These are phyloP conservation scores for Aspergillus clavatus DNA, from an alignment of 2,329 filamentous ascomycete genomes.

Conservation along the genomic window DNA sequence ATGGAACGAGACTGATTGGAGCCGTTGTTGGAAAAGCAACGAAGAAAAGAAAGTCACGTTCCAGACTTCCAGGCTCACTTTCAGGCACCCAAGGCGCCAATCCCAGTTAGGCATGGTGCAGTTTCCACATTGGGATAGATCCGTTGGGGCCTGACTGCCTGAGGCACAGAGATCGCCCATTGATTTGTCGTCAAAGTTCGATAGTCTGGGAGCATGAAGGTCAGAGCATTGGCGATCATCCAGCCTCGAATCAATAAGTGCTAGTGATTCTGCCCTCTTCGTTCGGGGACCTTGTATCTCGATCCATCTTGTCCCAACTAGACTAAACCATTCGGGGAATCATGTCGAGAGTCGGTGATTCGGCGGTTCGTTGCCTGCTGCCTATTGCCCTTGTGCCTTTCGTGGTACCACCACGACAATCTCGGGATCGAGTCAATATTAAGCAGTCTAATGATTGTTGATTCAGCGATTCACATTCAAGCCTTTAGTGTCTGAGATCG, in stretches of 20 bases:
- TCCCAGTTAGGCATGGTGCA: neutral
- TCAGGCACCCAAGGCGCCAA: neutral
- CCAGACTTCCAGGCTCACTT: neutral
- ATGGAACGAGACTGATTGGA: too few relatives aligned
- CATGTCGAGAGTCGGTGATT: neutral
- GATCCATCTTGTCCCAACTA: too few relatives aligned
- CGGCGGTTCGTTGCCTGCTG: neutral
- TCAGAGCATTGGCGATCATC: neutral
- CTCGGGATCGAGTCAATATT: too few relatives aligned
- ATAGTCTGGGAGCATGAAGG: too few relatives aligned
- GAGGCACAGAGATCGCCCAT: conserved; percentile 8
- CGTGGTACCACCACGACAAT: neutral
- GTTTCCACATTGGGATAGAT: conserved; percentile 2
- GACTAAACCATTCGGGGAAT: too few relatives aligned
- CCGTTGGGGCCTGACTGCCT: conserved; percentile 2
- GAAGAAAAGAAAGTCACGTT: neutral
- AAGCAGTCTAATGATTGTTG: too few relatives aligned
- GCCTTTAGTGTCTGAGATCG: neutral
- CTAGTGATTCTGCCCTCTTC: neutral
- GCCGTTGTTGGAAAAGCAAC: neutral
- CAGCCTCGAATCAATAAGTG: neutral
- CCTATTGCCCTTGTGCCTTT: conserved; percentile 1
- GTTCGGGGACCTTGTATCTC: neutral
- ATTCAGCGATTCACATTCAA: too few relatives aligned
- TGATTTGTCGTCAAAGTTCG: too few relatives aligned